These are phyloP conservation scores for Plenodomus tracheiphilus DNA, from an alignment of 2,329 filamentous ascomycete genomes.

Conservation along the genomic window DNA sequence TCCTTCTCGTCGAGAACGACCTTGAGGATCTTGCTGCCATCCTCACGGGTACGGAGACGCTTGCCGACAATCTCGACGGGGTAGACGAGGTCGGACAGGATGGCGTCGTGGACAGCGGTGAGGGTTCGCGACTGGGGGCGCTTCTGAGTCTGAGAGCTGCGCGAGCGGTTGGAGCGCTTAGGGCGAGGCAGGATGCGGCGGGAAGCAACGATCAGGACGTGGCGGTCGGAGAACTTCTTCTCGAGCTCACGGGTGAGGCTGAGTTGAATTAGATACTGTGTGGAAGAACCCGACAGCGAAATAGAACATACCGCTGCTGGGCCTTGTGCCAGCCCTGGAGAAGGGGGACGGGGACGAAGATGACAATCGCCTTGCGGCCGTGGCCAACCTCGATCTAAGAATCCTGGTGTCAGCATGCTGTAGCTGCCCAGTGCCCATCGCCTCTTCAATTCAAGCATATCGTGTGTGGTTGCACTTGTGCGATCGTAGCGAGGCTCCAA, in stretches of 20 bases:
- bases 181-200: slow-evolving; percentile 98
- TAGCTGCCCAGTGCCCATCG: slow-evolving; percentile 60
- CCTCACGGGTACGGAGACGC: slow-evolving; percentile 97
- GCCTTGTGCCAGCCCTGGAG: slow-evolving; percentile 98
- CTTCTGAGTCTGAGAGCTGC: slow-evolving; percentile 98
- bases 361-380: slow-evolving; percentile 99
- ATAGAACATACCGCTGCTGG: slow-evolving; percentile 87
- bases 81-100: slow-evolving; percentile 97
- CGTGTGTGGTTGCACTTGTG: slow-evolving; percentile 20
- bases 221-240: slow-evolving; percentile 99
- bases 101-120: slow-evolving; percentile 97
- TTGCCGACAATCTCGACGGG: slow-evolving; percentile 99
- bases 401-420: slow-evolving; percentile 59
- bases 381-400: slow-evolving; percentile 98
- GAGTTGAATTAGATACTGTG: slow-evolving; percentile 13
- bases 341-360: slow-evolving; percentile 99
- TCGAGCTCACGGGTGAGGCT: slow-evolving; percentile 99
- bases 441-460: slow-evolving; percentile 50
- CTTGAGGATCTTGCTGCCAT: slow-evolving; percentile 98
- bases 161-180: slow-evolving; percentile 96
- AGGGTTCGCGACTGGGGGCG: slow-evolving; percentile 96
- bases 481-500: slow-evolving; percentile 28
- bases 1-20: slow-evolving; percentile 99
- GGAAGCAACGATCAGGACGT: slow-evolving; percentile 98
- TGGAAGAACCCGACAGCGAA: not conserved